Percentiles rank a stretch among this genome's conserved stretches.
These are phyloP conservation scores for Colletotrichum magnum DNA, from an alignment of 2,329 filamentous ascomycete species.

Conservation along the genomic window DNA sequence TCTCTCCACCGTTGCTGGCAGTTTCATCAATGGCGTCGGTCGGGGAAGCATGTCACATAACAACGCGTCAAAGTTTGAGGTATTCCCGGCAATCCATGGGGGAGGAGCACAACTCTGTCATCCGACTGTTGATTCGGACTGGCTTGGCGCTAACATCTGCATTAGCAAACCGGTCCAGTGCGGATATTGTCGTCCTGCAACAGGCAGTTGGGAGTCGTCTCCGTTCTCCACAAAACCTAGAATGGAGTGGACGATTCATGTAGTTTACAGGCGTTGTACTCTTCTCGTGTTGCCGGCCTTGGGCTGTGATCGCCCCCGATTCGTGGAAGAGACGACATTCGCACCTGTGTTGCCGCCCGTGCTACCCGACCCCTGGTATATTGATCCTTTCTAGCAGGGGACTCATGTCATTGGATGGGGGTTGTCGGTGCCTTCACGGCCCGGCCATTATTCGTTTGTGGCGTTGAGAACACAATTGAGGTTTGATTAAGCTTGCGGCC, in stretches of 20 bases:
- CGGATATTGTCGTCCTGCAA: too few species aligned
- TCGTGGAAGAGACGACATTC: conserved; percentile 22
- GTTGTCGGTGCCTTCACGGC: not conserved
- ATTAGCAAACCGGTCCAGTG: too few species aligned
- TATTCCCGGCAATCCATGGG: too few species aligned
- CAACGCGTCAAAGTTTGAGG: too few species aligned
- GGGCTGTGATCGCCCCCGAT: conserved; percentile 1
- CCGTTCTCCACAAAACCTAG: too few species aligned
- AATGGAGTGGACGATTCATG: not conserved
- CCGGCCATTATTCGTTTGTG: not conserved
- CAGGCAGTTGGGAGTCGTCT: too few species aligned
- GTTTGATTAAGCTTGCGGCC: not conserved
- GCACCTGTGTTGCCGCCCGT: conserved; percentile 12
- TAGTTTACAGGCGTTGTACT: not conserved
- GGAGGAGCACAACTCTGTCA: too few species aligned
- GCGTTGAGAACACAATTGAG: not conserved
- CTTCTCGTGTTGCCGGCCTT: not conserved
- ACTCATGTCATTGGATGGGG: not conserved
- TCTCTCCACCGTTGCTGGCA: too few species aligned
- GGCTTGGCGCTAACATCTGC: too few species aligned
- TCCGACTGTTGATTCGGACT: too few species aligned
- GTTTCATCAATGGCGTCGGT: too few species aligned
- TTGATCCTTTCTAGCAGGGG: not conserved
- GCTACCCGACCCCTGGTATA: conserved; percentile 19
- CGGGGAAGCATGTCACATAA: too few species aligned